These are phyloP conservation scores for Phytopythium delawarense DNA, from an alignment of 352 stramenopile species.

Conservation along the genomic window DNA sequence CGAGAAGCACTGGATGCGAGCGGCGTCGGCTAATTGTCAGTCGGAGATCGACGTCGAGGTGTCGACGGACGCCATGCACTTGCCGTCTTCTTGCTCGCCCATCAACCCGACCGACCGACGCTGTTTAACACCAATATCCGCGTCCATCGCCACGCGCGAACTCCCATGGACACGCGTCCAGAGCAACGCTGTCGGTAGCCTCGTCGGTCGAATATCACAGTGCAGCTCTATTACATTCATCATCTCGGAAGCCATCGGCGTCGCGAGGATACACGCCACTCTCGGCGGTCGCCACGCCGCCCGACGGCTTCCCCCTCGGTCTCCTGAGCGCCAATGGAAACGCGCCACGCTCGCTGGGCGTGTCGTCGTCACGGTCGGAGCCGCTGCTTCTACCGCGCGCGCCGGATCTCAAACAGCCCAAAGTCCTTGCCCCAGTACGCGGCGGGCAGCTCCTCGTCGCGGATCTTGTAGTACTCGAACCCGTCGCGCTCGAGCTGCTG, in stretches of 20 bases:
- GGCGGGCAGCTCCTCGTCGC: slow-evolving; percentile 43
- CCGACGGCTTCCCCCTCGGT: neutral
- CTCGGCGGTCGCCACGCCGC: neutral
- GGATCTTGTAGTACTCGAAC: slow-evolving; percentile 84
- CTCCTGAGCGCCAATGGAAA: neutral
- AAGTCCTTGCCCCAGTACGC: slow-evolving; percentile 76
- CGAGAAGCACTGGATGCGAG: neutral
- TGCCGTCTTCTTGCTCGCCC: no score
- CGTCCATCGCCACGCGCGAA: neutral
- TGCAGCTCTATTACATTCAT: neutral
- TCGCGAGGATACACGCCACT: neutral
- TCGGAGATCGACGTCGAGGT: neutral
- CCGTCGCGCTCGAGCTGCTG: slow-evolving; percentile 54
- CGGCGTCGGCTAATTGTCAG: neutral
- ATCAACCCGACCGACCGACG: no score
- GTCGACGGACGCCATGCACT: neutral
- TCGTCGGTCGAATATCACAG: neutral
- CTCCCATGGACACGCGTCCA: neutral
- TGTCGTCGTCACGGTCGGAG: neutral
- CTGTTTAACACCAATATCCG: no score
- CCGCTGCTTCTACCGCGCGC: neutral
- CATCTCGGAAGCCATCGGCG: no score
- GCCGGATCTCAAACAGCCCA: slow-evolving; percentile 70
- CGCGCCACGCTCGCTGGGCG: neutral
- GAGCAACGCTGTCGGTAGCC: neutral